These are phyloP conservation scores for Withania somnifera DNA, from an alignment of 305 asterid species.

Conservation along the genomic window DNA sequence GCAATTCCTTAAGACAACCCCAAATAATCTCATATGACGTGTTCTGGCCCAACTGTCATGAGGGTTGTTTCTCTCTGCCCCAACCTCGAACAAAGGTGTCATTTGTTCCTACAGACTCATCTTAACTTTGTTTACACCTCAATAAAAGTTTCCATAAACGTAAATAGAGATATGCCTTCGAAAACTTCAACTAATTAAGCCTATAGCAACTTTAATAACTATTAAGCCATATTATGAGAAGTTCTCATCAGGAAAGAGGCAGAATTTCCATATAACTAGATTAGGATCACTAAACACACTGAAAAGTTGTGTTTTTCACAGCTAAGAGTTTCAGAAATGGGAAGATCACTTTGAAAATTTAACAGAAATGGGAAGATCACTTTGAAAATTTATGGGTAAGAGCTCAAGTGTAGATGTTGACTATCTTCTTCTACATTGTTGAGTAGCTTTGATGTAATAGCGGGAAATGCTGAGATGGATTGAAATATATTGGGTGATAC, in stretches of 20 bases:
- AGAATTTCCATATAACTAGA: background rate
- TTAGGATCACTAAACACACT: background rate
- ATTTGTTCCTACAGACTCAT: background rate
- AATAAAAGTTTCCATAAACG: background rate
- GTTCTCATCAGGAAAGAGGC: background rate
- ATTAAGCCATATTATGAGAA: background rate
- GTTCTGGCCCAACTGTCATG: background rate
- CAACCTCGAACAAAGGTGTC: background rate
- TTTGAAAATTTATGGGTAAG: background rate
- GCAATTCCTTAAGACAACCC: too few relatives aligned
- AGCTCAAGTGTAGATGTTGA: too few relatives aligned
- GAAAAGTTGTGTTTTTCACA: background rate
- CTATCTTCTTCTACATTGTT: background rate
- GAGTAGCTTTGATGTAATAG: background rate
- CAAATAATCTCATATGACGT: background rate
- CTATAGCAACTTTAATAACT: background rate
- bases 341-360: background rate
- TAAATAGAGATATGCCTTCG: background rate
- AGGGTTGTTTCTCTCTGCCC: background rate
- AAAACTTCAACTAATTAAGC: background rate
- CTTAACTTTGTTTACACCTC: background rate
- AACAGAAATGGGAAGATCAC: background rate
- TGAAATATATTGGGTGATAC: background rate
- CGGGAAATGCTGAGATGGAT: background rate
- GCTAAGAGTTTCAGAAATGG: background rate